Conservation (phyloP, 1,284 basidiomycete genomes). For the Ganoderma sinense region DNA sequence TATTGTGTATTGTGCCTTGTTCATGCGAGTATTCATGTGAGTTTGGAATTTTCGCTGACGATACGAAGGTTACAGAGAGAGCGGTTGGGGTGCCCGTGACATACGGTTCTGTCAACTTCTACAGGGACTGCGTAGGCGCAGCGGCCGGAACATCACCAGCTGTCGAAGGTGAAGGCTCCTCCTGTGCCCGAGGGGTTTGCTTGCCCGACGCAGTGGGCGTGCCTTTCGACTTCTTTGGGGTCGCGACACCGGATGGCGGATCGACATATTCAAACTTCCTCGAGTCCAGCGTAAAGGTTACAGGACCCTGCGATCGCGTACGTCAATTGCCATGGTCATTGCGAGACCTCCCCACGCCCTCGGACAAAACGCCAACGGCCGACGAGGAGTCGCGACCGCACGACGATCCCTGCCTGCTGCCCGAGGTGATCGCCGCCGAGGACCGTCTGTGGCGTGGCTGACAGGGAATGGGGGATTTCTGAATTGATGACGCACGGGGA, state of each 20-base stretch:
- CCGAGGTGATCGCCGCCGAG: not conserved
- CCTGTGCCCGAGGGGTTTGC: conserved; percentile 13
- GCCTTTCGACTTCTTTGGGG: conserved; percentile 28
- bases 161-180: conserved; percentile 6
- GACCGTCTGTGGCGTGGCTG: not conserved
- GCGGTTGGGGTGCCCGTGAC: not conserved
- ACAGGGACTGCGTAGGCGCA: not conserved
- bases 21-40: not conserved
- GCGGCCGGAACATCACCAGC: not conserved
- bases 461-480: conserved; percentile 7
- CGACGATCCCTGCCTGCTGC: not conserved
- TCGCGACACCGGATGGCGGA: conserved; percentile 25
- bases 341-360: conserved; percentile 16
- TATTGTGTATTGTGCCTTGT: conserved; percentile 10
- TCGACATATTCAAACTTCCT: conserved; percentile 68
- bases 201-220: conserved; percentile 16
- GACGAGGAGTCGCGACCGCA: conserved; percentile 6
- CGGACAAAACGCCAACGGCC: conserved; percentile 16
- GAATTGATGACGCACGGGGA: conserved; percentile 16
- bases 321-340: conserved; percentile 12
- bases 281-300: conserved; percentile 84
- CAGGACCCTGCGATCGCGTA: conserved; percentile 66
- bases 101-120: not conserved
- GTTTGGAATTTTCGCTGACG: not conserved
- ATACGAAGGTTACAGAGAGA: not conserved